phyloP scores from a whole-genome alignment of 2,329 filamentous ascomycete genomes.

The Fusarium sp. region DNA sequence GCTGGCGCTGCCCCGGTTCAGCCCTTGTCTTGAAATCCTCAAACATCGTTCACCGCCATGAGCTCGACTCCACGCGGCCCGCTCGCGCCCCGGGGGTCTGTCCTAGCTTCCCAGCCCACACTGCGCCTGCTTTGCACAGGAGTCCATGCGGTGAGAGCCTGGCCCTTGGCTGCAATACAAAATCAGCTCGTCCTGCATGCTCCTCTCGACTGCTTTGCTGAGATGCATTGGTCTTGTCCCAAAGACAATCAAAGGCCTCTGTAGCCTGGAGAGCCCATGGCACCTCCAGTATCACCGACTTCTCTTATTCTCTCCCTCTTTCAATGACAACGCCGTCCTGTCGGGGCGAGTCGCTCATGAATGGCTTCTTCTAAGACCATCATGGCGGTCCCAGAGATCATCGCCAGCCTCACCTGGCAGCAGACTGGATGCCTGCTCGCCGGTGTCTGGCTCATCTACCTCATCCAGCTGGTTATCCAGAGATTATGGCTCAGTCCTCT shows the following conservation, averaged over 20 bases:
- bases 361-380: constrained; percentile 38
- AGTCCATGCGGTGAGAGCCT: constrained; percentile 38
- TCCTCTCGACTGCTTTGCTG: constrained; percentile 9
- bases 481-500: constrained; percentile 55
- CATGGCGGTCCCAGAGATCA: constrained; percentile 42
- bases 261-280: constrained; percentile 43
- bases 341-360: constrained; percentile 44
- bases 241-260: constrained; percentile 37
- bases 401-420: constrained; percentile 42
- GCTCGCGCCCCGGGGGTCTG: constrained; percentile 37
- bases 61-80: constrained; percentile 44
- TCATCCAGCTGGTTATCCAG: constrained; percentile 45
- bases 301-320: constrained; percentile 22
- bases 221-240: constrained; percentile 19
- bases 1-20: constrained; percentile 34
- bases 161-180: constrained; percentile 40
- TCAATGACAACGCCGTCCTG: constrained; percentile 47
- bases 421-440: constrained; percentile 42
- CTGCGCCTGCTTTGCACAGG: constrained; percentile 16
- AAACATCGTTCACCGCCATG: constrained; percentile 45
- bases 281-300: constrained; percentile 26
- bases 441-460: constrained; percentile 47
- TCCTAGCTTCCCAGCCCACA: constrained; percentile 30
- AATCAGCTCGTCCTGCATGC: constrained; percentile 38
- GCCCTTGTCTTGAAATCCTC: constrained; percentile 35